These are phyloP conservation scores for Cladorrhinum samala DNA, from an alignment of 495 filamentous ascomycete species.

Conservation along the genomic window DNA sequence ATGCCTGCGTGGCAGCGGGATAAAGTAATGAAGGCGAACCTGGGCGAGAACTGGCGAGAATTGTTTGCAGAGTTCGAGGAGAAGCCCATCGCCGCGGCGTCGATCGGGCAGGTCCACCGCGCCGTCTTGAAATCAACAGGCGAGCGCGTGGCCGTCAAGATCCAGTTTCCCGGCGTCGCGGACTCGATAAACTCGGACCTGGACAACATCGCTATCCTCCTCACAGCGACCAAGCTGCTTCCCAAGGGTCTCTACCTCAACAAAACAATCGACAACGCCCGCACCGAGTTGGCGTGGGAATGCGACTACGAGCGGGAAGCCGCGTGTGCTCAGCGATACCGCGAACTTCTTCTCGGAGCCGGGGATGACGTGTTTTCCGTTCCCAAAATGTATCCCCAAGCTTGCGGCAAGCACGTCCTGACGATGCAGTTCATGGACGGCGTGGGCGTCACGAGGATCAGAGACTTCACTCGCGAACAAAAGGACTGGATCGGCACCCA, in stretches of 20 bases:
- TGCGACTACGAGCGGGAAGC: slow-evolving; percentile 93
- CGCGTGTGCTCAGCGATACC: slow-evolving; percentile 66
- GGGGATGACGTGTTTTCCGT: slow-evolving; percentile 70
- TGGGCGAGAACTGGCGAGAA: slow-evolving; percentile 80
- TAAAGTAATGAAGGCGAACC: slow-evolving; percentile 67
- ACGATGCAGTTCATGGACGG: slow-evolving; percentile 91
- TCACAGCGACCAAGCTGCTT: slow-evolving; percentile 81
- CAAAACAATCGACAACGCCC: slow-evolving; percentile 96
- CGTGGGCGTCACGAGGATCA: slow-evolving; percentile 66
- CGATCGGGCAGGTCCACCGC: slow-evolving; percentile 92
- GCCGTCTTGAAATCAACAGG: slow-evolving; percentile 72
- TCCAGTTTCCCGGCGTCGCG: slow-evolving; percentile 96
- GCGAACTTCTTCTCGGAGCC: slow-evolving; percentile 55
- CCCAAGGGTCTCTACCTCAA: slow-evolving; percentile 91
- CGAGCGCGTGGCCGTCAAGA: slow-evolving; percentile 80
- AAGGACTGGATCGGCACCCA: slow-evolving; percentile 91
- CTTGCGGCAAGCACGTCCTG: slow-evolving; percentile 77
- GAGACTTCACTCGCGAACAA: slow-evolving; percentile 68
- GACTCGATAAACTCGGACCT: slow-evolving; percentile 93
- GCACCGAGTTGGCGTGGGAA: slow-evolving; percentile 89
- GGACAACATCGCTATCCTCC: slow-evolving; percentile 81
- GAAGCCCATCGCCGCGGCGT: slow-evolving; percentile 90
- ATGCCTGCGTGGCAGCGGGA: slow-evolving; percentile 93
- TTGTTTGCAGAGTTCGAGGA: slow-evolving; percentile 83
- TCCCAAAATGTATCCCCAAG: slow-evolving; percentile 69